Evolutionary conservation across 2,329 filamentous ascomycete species (phyloP).

Genomic region (Alternaria sp.): DNA sequence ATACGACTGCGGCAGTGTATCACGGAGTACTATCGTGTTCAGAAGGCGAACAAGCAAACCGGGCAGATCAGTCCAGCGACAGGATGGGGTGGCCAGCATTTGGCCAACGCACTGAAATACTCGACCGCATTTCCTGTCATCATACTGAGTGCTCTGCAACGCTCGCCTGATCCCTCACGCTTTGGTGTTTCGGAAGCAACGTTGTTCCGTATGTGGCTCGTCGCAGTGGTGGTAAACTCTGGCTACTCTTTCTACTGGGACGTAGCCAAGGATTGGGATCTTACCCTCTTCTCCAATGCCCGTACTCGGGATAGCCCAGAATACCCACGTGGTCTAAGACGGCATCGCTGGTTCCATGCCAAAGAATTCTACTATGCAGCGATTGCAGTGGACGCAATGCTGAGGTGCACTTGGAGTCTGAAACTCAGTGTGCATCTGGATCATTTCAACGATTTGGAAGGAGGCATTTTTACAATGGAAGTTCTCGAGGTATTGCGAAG

Average conservation of each 20-base stretch:
- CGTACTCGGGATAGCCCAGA: conserved; percentile 65
- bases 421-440: conserved; percentile 84
- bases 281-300: conserved; percentile 74
- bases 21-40: conserved; percentile 81
- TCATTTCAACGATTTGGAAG: conserved; percentile 85
- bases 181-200: conserved; percentile 62
- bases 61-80: conserved; percentile 51
- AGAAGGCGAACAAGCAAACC: conserved; percentile 55
- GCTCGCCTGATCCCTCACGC: conserved; percentile 62
- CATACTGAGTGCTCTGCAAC: conserved; percentile 75
- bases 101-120: conserved; percentile 95
- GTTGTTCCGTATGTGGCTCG: conserved; percentile 65
- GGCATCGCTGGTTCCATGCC: conserved; percentile 73
- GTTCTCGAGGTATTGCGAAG: conserved; percentile 83
- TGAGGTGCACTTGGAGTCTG: conserved; percentile 90
- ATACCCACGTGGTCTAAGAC: conserved; percentile 78
- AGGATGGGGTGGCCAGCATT: conserved; percentile 83
- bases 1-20: conserved; percentile 92
- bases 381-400: conserved; percentile 76
- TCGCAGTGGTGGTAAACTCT: conserved; percentile 80
- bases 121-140: conserved; percentile 93
- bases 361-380: conserved; percentile 81
- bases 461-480: conserved; percentile 86
- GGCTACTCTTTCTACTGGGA: conserved; percentile 99
- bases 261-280: conserved; percentile 93